Base-by-base conservation (phyloP, 805 yeast genomes). In the Candida coleopterorum region DNA sequence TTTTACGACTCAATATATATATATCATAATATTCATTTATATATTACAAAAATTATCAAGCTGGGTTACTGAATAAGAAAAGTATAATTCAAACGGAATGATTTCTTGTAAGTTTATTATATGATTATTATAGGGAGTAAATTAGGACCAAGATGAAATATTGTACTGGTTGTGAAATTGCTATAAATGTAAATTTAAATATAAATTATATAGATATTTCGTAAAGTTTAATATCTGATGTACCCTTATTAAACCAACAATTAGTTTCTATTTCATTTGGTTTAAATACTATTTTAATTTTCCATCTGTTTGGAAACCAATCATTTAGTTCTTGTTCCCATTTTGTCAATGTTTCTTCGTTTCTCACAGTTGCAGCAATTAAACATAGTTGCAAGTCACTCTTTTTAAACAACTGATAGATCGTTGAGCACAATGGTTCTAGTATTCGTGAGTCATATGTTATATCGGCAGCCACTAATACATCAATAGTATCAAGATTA, bases 391-490 rank as follows among this genome's bases (percentile, higher is more conserved):
- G 45, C 15, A 64, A 45, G 4, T 57, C 55, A 17, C 50, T 45
- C 6, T 28, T 47, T 25, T 4, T 47, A 32, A 67, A 55, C 36
- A 68, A 58, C 26, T 60, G 65, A n/a, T 51, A 43, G 2, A 84
- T 50, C 9, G 80, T 72, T 4, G 50, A 42, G n/a, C 77, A 69
- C 27, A 89, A 64, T 17, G 59, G 59, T 0, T 79, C 77, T 15
- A 86, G 67, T 3, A 78, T 66, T 3, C 72, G 60, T 2, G 77
- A 53, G 50, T 89, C 97, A 56, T 85, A 89, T 0, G 96, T 86
- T 10, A 89, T 86, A 56, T 89, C 97, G 0, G 96, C 93, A 0
- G 89, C 96, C 3, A 86, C 50, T 0, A 87, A 60, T 1, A 79
- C 55, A 47, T 80, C 78, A 3, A 66, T 56, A 9, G 40, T 46